Conservation (phyloP, 108 stramenopile genomes). For the Fistulifera pelliculosa region DNA sequence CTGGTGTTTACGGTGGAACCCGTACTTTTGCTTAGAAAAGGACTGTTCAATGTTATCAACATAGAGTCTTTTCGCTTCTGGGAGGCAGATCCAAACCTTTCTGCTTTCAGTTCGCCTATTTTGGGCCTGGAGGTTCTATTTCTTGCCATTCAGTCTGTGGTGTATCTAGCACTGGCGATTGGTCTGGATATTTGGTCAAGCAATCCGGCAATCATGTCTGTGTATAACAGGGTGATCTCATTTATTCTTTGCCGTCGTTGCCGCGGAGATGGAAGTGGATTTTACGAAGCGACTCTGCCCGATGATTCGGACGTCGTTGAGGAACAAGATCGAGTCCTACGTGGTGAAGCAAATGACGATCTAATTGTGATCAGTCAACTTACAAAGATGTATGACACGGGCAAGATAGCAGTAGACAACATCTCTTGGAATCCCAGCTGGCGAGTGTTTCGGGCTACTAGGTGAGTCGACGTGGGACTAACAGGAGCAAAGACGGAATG, state of each 20-base stretch:
- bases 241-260: constrained; percentile 19
- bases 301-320: constrained; percentile 80
- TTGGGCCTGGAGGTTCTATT: constrained; percentile 52
- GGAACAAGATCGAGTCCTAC: constrained; percentile 67
- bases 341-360: constrained; percentile 61
- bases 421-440: constrained; percentile 84
- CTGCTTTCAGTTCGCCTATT: constrained; percentile 40
- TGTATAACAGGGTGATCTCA: constrained; percentile 24
- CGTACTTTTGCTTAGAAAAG: constrained; percentile 39
- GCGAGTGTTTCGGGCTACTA: constrained; percentile 85
- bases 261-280: constrained; percentile 1
- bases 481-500: no score
- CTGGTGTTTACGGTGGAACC: constrained; percentile 56
- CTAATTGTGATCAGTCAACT: constrained; percentile 72
- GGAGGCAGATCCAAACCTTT: constrained; percentile 29
- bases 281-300: constrained; percentile 2
- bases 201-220: constrained; percentile 38
- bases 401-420: constrained; percentile 85
- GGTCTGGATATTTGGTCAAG: constrained; percentile 68
- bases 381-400: constrained; percentile 76
- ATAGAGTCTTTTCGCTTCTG: constrained; percentile 35
- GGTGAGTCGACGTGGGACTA: no score
- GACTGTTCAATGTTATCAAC: constrained; percentile 18
- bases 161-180: constrained; percentile 71
- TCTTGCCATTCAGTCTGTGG: constrained; percentile 49